These are phyloP conservation scores for Trypanosoma caninum DNA, from an alignment of 208 protist genomes.

Conservation along the genomic window DNA sequence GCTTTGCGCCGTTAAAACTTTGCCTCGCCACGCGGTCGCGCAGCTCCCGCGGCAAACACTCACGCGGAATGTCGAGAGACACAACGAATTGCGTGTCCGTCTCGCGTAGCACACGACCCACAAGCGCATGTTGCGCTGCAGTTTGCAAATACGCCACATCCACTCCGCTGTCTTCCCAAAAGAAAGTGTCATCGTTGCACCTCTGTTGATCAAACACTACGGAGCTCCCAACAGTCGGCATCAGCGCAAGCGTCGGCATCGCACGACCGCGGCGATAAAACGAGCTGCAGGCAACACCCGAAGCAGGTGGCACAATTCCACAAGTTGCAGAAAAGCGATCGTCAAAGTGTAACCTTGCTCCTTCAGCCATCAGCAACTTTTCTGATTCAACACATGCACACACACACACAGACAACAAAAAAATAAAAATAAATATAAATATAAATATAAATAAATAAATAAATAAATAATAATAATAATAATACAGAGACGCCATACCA, in stretches of 20 bases:
- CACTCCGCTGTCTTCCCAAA: conserved; percentile 18
- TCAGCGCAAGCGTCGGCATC: not conserved
- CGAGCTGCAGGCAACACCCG: not conserved
- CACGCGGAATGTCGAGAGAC: conserved; percentile 8
- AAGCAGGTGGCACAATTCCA: not conserved
- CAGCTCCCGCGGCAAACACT: conserved; percentile 1
- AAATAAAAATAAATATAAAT: not conserved
- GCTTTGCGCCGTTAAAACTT: not conserved
- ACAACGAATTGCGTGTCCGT: conserved; percentile 13
- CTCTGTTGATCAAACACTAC: conserved; percentile 11
- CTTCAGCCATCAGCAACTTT: too few relatives aligned
- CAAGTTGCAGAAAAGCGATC: not conserved
- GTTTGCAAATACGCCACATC: conserved; percentile 9
- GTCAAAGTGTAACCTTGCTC: not conserved
- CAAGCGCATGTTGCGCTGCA: conserved; percentile 6
- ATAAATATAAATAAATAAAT: not conserved
- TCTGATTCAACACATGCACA: not conserved
- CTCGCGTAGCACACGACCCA: conserved; percentile 15
- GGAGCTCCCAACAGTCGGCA: conserved; percentile 10
- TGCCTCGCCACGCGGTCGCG: not conserved
- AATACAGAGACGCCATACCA: too few relatives aligned
- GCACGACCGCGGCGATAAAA: not conserved
- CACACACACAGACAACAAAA: not conserved
- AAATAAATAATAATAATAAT: too few relatives aligned
- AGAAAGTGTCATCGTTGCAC: conserved; percentile 8